Conservation (phyloP, 192 early-diverging fungal genomes). For the Chytriomyces sp. region DNA sequence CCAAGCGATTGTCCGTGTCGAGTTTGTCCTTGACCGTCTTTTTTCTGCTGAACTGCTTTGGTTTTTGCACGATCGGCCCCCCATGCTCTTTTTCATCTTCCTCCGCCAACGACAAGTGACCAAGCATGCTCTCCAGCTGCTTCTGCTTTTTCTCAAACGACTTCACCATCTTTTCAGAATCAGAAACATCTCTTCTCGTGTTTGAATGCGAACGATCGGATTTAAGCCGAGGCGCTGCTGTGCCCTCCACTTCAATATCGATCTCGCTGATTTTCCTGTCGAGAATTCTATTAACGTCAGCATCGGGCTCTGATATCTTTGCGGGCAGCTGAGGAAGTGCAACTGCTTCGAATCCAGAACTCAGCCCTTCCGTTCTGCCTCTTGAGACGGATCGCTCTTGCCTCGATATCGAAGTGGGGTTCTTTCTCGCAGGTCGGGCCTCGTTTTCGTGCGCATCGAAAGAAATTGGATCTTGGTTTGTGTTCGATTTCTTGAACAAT, state of each 20-base stretch:
- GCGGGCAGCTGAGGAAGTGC: not conserved
- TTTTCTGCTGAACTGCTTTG: not conserved
- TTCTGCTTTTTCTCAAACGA: not conserved
- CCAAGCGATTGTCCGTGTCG: not conserved
- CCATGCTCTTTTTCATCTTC: not conserved
- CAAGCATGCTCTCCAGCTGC: not conserved
- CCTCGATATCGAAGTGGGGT: too few relatives aligned
- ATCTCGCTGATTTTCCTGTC: not conserved
- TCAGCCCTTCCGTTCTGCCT: too few relatives aligned
- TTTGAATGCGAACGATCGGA: not conserved
- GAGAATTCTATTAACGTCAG: not conserved
- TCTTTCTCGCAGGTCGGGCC: too few relatives aligned
- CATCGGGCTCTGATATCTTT: not conserved
- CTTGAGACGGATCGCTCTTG: too few relatives aligned
- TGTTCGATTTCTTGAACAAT: not conserved
- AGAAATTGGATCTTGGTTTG: not conserved
- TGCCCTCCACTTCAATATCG: not conserved
- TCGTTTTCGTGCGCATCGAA: too few relatives aligned
- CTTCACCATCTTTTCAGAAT: not conserved
- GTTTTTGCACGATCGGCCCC: not conserved
- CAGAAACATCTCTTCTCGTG: not conserved
- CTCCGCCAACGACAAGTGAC: not conserved
- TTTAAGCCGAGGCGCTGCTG: too few relatives aligned
- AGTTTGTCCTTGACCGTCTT: too few relatives aligned
- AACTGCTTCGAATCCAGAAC: too few relatives aligned